These are phyloP conservation scores for Aspergillus unguis DNA, from an alignment of 2,329 filamentous ascomycete species.

Conservation along the genomic window DNA sequence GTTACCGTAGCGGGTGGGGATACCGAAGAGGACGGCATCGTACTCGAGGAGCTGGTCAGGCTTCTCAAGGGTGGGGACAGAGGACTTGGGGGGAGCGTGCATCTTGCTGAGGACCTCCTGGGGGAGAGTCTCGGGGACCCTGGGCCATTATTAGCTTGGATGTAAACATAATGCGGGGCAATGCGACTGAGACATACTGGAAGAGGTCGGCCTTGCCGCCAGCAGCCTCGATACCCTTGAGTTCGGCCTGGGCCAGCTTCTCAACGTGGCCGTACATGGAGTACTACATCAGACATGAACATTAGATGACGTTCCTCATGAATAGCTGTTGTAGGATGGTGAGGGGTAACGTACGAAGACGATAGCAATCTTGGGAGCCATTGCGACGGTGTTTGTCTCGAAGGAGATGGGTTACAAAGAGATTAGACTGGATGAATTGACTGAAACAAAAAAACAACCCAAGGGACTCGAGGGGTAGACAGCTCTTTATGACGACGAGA, in stretches of 20 bases:
- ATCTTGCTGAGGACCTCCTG: conserved; percentile 84
- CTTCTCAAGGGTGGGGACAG: conserved; percentile 62
- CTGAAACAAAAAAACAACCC: neutral
- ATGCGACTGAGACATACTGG: conserved; percentile 56
- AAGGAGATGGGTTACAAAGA: neutral
- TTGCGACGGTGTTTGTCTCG: conserved; percentile 44
- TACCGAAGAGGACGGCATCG: conserved; percentile 87
- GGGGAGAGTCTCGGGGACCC: conserved; percentile 79
- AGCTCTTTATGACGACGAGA: neutral
- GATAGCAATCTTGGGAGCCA: conserved; percentile 91
- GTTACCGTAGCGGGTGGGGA: conserved; percentile 95
- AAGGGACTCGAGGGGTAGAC: neutral
- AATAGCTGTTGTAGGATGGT: neutral
- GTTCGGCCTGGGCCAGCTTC: conserved; percentile 81
- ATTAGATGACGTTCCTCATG: conserved; percentile 7
- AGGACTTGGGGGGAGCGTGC: conserved; percentile 75
- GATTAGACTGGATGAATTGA: neutral
- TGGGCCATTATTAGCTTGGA: conserved; percentile 30
- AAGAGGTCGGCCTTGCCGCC: conserved; percentile 78
- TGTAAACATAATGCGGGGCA: neutral
- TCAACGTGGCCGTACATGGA: conserved; percentile 91
- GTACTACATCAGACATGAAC: conserved; percentile 57
- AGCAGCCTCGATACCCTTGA: conserved; percentile 81
- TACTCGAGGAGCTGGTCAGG: conserved; percentile 66
- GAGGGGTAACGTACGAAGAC: conserved; percentile 63